phyloP scores from a whole-genome alignment of 2,329 filamentous ascomycete genomes.

The Uncinocarpus reesii region DNA sequence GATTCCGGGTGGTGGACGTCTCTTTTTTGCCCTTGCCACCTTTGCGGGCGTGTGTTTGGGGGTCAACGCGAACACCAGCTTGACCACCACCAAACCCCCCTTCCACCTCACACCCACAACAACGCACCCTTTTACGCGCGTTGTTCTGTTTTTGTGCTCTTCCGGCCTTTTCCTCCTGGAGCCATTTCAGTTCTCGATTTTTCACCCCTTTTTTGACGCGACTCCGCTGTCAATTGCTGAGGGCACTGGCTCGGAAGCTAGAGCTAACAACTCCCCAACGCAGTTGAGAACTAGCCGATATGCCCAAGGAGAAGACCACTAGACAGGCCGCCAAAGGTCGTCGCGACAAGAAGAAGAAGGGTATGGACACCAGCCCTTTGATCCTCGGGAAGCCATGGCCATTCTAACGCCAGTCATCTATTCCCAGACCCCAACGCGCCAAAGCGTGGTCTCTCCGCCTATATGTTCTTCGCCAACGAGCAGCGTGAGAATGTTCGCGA shows the following conservation, averaged over 20 bases:
- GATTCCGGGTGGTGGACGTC: neutral
- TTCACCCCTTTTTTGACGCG: neutral
- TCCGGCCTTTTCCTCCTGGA: neutral
- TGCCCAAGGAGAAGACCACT: conserved; percentile 59
- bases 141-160: neutral
- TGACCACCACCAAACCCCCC: no score
- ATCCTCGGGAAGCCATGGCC: neutral
- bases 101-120: no score
- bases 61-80: neutral
- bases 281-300: conserved; percentile 30
- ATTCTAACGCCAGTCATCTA: neutral
- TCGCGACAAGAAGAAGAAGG: conserved; percentile 63
- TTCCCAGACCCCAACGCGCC: conserved; percentile 81
- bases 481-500: conserved; percentile 96
- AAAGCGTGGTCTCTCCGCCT: conserved; percentile 97
- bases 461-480: conserved; percentile 99
- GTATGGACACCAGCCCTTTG: conserved; percentile 35
- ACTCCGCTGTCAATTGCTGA: neutral
- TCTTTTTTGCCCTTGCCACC: neutral
- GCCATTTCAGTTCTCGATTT: neutral
- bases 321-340: conserved; percentile 52
- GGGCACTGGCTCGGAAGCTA: neutral
- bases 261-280: neutral
- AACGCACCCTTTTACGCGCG: no score
- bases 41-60: neutral